Base-by-base conservation (phyloP, 106 monocot genomes). In the Dendrobium nobile region DNA sequence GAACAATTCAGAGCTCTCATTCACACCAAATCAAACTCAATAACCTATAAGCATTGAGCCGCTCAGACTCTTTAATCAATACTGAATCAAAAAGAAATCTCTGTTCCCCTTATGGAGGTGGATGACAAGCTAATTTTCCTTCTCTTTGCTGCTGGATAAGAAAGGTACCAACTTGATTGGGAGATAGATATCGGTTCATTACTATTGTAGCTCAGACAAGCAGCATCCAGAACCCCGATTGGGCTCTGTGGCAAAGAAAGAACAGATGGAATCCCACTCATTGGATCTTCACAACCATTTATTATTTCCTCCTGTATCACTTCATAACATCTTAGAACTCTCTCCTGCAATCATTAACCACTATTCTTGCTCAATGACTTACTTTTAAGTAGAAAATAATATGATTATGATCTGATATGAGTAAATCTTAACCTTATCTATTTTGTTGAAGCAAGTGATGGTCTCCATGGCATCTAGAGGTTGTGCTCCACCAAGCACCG, bases 181-280 rank as follows among this genome's bases (percentile, higher is more conserved):
- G 85, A 86, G n/a, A 77, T 79, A 78, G 81, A 67, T 26, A 72
- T 84, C 54, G 65, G 74, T 42, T 91, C 88, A 83, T 87, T 88
- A 74, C 87, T 90, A 56, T 80, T 88, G 64, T 90, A 87, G 54
- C 89, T 89, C 81, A 83, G 51, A 79, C 91, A 88, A 47, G 93
- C 87, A 83, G 83, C 89, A 79, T 94, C 93, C 81, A 91, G 80
- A 72, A 91, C 92, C n/a, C 88, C 95, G 82, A 82, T 88, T 45
- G 95, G 95, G 82, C 95, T 95, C 73, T 83, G 86, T 27, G 92
- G 90, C 15, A 85, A 80, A 77, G 84, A 90, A 40, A 83, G 77
- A 55, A 79, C 82, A 22, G 79, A 81, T 20, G 56, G 51, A 41
- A 80, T 80, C 40, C 77, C 80, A 75, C 54, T 78, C 73, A 33